Percentiles rank a stretch among this genome's conserved stretches.
Conservation (phyloP, 139 green algal genomes). For the Coelastrella sp. region DNA sequence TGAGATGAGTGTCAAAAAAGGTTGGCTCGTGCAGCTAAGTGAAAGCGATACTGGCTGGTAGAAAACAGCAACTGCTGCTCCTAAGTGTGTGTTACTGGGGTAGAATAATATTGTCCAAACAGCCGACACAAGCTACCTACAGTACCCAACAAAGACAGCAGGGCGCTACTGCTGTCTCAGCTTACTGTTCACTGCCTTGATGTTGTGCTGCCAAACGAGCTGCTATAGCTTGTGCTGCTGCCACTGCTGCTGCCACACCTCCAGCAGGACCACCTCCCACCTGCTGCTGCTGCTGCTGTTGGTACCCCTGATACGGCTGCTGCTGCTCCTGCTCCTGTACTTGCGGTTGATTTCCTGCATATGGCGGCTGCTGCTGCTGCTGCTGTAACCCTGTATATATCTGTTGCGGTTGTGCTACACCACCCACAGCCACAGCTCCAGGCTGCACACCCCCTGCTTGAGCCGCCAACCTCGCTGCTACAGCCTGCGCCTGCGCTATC, state of each 20-base stretch:
- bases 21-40: too few relatives aligned
- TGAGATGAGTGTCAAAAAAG: too few relatives aligned
- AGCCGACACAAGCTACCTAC: too few relatives aligned
- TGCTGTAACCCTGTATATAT: neutral
- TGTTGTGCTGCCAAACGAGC: constrained; percentile 60
- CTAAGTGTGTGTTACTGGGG: too few relatives aligned
- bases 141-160: too few relatives aligned
- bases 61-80: too few relatives aligned
- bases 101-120: too few relatives aligned
- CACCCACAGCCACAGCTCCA: neutral
- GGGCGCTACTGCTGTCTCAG: too few relatives aligned
- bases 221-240: constrained; percentile 65
- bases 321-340: neutral
- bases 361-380: neutral
- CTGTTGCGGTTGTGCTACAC: neutral
- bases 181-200: neutral
- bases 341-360: neutral
- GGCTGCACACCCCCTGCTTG: constrained; percentile 6
- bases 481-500: constrained; percentile 37
- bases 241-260: constrained; percentile 29
- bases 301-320: constrained; percentile 29
- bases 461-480: constrained; percentile 17
- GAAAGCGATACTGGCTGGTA: too few relatives aligned
- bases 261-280: constrained; percentile 20
- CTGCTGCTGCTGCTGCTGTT: constrained; percentile 25